A percentile compares a stretch with the other conserved stretches of the same genome.
Conservation (phyloP, 1,284 basidiomycete species). For the Cryptococcus depauperatus region DNA sequence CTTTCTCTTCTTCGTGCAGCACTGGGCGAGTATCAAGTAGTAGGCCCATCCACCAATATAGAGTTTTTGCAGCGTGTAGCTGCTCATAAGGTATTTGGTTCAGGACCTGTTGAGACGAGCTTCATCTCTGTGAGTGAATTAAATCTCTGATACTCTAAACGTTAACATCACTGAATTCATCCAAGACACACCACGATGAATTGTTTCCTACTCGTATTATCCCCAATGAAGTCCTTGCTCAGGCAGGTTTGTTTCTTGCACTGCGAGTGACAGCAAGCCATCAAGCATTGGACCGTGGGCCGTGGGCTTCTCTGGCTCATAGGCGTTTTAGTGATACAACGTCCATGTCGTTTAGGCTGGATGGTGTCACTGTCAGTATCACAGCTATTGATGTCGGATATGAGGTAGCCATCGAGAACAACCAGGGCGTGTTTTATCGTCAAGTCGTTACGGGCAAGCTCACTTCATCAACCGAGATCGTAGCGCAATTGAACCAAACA, state of each 20-base stretch:
- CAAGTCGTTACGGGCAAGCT: neutral
- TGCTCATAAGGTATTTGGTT: constrained; percentile 65
- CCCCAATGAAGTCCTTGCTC: constrained; percentile 58
- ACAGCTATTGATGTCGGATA: constrained; percentile 1
- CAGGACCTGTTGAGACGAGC: constrained; percentile 82
- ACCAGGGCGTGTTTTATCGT: neutral
- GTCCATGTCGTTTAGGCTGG: constrained; percentile 21
- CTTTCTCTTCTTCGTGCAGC: constrained; percentile 69
- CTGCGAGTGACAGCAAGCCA: constrained; percentile 44
- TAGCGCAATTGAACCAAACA: constrained; percentile 8
- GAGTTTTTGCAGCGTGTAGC: constrained; percentile 77
- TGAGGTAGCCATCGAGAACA: neutral
- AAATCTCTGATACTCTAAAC: neutral
- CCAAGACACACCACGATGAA: constrained; percentile 66
- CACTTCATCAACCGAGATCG: constrained; percentile 23
- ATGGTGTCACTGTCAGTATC: constrained; percentile 24
- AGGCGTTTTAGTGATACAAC: constrained; percentile 58
- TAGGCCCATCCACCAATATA: constrained; percentile 83
- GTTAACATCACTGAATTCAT: neutral
- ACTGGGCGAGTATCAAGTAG: constrained; percentile 78
- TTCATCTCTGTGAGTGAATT: constrained; percentile 63
- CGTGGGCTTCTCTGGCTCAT: constrained; percentile 60
- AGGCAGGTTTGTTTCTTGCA: constrained; percentile 66
- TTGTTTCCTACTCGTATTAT: constrained; percentile 62
- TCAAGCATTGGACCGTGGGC: constrained; percentile 15